Base-by-base conservation (phyloP, 2,329 filamentous ascomycete species). In the Fusarium papillatum region DNA sequence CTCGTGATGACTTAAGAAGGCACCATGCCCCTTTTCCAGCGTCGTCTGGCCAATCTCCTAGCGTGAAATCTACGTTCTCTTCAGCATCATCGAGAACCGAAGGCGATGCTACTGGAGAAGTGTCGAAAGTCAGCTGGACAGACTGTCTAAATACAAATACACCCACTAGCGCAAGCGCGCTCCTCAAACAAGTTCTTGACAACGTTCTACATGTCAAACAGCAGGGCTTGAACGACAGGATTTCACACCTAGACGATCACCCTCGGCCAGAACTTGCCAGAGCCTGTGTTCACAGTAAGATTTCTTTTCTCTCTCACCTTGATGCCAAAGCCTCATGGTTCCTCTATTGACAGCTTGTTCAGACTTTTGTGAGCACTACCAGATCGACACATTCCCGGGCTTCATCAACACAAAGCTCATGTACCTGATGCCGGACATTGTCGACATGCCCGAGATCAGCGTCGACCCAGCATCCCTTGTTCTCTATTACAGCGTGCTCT, bases 321-420 rank as follows among this genome's bases (percentile, higher is more conserved):
- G 19, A 22, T 14, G 22, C 46, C 46, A 26, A 24, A 17, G 3
- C 22, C 31, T n/a, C 7, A 36, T 24, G 22, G 43, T 17, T 48
- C 43, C 43, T 24, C 43, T 16, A 34, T 43, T 63, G 11, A 64
- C 48, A 14, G 17, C 57, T 4, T 43, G 7, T 24, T 9, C 16
- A 68, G 57, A 64, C 36, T 68, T 68, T 29, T 64, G 46, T 36
- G 41, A 53, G 13, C 66, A 68, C 46, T 64, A 55, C 29, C 66
- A 63, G 13, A 53, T 68, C 34, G 66, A 68, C 36, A 68, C 29
- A 22, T 68, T 68, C 34, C 43, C 41, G 11, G 29, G 29, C 19
- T 68, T 68, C n/a, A 68, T 68, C 24, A 68, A 68, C 13, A 43
- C 39, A 11, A 64, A 68, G 66, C 66, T 68, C 19, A 68, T 68